Evolutionary conservation across 768 basidiomycete genomes (phyloP).

Genomic region (Amanita muscaria): DNA sequence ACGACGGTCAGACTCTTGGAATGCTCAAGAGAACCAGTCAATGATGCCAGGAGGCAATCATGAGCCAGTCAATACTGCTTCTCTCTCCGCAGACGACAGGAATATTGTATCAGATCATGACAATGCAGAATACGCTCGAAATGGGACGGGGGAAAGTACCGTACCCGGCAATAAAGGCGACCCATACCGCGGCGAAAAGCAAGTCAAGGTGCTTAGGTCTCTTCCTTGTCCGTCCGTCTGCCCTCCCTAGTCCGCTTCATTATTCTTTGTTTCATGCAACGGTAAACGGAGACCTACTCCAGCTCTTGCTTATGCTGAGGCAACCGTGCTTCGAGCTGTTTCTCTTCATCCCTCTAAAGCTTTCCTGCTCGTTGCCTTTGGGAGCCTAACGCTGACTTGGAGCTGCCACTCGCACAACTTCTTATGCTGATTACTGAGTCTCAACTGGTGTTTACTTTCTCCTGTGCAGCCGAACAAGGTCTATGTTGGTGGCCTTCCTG

Average conservation of each 20-base stretch:
- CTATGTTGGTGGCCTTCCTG: constrained; percentile 85
- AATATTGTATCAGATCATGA: constrained; percentile 36
- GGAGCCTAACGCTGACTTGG: constrained; percentile 33
- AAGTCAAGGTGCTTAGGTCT: constrained; percentile 84
- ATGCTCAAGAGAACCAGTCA: constrained; percentile 38
- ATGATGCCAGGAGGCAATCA: constrained; percentile 33
- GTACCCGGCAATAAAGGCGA: constrained; percentile 36
- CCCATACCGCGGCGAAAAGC: constrained; percentile 55
- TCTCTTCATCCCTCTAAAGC: constrained; percentile 28
- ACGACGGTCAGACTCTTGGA: constrained; percentile 37
- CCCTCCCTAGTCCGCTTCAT: constrained; percentile 6
- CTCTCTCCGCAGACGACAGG: constrained; percentile 41
- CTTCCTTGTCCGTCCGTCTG: constrained; percentile 26
- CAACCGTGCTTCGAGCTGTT: constrained; percentile 28
- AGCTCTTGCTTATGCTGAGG: constrained; percentile 32
- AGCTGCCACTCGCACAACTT: constrained; percentile 33
- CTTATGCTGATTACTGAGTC: constrained; percentile 39
- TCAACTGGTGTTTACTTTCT: constrained; percentile 63
- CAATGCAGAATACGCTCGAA: constrained; percentile 44
- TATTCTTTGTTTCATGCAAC: constrained; percentile 8
- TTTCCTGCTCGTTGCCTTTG: constrained; percentile 19
- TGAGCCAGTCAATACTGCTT: constrained; percentile 36
- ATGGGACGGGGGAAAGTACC: constrained; percentile 36
- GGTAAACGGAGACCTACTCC: constrained; percentile 15
- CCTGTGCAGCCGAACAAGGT: constrained; percentile 86